Percentiles rank a stretch among this genome's conserved stretches.
phyloP scores from a whole-genome alignment of 2,329 filamentous ascomycete species.

The Hypoxylon sp. region DNA sequence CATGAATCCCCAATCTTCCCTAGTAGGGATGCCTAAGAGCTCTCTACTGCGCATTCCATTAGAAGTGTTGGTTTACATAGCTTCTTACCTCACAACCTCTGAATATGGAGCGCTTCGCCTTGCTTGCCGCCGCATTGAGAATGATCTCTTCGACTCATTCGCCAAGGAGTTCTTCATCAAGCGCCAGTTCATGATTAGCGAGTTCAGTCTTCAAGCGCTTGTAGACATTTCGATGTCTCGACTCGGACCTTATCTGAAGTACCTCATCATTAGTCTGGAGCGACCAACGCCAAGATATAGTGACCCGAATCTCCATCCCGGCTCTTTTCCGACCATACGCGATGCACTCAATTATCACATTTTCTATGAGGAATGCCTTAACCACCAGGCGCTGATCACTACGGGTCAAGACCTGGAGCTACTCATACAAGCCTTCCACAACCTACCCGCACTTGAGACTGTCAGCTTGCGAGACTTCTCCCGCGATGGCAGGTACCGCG shows the following conservation, averaged over 20 bases:
- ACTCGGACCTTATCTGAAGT: slow-evolving; percentile 58
- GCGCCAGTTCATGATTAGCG: slow-evolving; percentile 75
- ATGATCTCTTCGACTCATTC: slow-evolving; percentile 69
- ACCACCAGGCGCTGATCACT: slow-evolving; percentile 55
- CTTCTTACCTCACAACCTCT: slow-evolving; percentile 65
- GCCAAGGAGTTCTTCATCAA: slow-evolving; percentile 75
- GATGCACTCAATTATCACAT: slow-evolving; percentile 48
- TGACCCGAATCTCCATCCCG: not conserved
- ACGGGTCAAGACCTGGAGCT: slow-evolving; percentile 67
- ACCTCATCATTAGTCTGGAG: slow-evolving; percentile 67
- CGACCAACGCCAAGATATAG: slow-evolving; percentile 8
- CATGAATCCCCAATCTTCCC: slow-evolving; percentile 26
- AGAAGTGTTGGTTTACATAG: slow-evolving; percentile 72
- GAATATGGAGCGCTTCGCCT: slow-evolving; percentile 70
- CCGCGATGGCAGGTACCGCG: slow-evolving; percentile 64
- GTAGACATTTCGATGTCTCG: slow-evolving; percentile 65
- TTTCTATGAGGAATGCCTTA: slow-evolving; percentile 48
- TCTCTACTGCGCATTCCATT: slow-evolving; percentile 63
- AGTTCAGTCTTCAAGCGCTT: slow-evolving; percentile 65
- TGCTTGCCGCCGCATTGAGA: slow-evolving; percentile 69
- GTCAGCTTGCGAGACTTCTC: slow-evolving; percentile 74
- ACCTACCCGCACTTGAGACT: slow-evolving; percentile 68
- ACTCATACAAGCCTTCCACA: slow-evolving; percentile 69
- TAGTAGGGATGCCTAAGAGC: slow-evolving; percentile 13
- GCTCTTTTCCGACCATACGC: slow-evolving; percentile 42